Evolutionary conservation across 2,329 filamentous ascomycete species (phyloP), one percentile per base, ranked within the genome.

Genomic region (Pseudomassariella vexata): DNA sequence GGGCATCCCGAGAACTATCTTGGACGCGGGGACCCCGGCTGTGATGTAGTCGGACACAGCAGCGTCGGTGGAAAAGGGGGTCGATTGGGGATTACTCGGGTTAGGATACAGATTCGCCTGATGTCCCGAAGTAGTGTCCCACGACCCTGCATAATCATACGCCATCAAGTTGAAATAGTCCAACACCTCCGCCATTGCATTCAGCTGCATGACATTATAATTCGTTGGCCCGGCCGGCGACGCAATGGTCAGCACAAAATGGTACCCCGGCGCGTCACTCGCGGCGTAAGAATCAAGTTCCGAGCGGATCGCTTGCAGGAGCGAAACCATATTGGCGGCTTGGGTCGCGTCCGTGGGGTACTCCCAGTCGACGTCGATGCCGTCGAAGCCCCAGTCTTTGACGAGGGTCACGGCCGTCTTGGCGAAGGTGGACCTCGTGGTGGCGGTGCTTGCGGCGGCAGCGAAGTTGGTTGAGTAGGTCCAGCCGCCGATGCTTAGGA

Each of bases 401-500:
- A 94, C 67, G 32, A 92, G 56, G 6, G 67, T 58, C 1, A 89
- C 80, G 3, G 85, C 76, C 4, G 72, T 75, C 27, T 70, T 59
- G 5, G 86, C 87, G 57, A 94, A 94, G 2, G 46, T 72, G 21
- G 65, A 56, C 11, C 86, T 73, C 11, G 75, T 78, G 3, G 65
- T 58, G 0, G 70, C 67, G 0, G 79, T 82, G 38, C 75, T 76
- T 8, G 80, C 76, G 0, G 80, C 79, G 2, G 65, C 63, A 1
- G 83, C 67, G 52, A 94, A 90, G 55, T 86, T 85, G 45, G 70
- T 63, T 2, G 83, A 87, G 58, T 85, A 92, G 0, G 84, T 88
- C 83, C 83, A 94, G 19, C 88, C 87, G 28, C 88, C 88, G 42
- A 95, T 86, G 28, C 77, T 85, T 4, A 94, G 70, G 15, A 94